Evolutionary conservation across 164 flowering plant genomes (phyloP).

Genomic region (Liquidambar formosana): DNA sequence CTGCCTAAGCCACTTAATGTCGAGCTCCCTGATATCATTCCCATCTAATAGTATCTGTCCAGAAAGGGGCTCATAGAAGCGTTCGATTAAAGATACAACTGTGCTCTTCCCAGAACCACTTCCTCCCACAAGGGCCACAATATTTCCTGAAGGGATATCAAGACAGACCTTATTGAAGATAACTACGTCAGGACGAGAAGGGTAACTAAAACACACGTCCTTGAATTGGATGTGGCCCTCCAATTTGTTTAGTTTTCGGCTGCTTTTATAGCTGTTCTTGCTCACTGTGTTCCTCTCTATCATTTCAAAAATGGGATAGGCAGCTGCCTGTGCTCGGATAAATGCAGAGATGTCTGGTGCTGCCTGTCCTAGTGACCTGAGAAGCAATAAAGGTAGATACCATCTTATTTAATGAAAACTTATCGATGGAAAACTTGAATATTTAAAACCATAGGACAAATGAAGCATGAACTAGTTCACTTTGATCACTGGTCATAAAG

Average conservation of each 20-base stretch:
- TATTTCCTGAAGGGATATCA: slow-evolving; percentile 81
- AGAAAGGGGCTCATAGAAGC: slow-evolving; percentile 85
- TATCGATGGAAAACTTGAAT: no score
- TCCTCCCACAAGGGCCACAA: slow-evolving; percentile 94
- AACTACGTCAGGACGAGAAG: slow-evolving; percentile 83
- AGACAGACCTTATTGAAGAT: slow-evolving; percentile 66
- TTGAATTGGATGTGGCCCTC: slow-evolving; percentile 79
- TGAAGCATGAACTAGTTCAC: no score
- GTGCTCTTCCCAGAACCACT: slow-evolving; percentile 99
- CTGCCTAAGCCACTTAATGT: slow-evolving; percentile 82
- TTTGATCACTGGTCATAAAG: no score
- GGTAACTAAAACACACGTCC: slow-evolving; percentile 79
- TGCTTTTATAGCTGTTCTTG: slow-evolving; percentile 45
- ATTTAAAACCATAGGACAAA: no score
- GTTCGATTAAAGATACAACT: slow-evolving; percentile 83
- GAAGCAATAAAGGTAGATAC: not conserved
- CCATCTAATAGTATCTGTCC: slow-evolving; percentile 79
- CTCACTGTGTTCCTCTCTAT: slow-evolving; percentile 71
- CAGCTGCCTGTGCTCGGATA: slow-evolving; percentile 78
- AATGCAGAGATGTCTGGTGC: slow-evolving; percentile 88
- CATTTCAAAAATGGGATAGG: slow-evolving; percentile 93
- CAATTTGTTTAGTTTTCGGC: slow-evolving; percentile 48
- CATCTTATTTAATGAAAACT: no score
- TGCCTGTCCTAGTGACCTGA: slow-evolving; percentile 92
- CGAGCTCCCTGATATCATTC: slow-evolving; percentile 56